Conservation (phyloP, 2,329 filamentous ascomycete genomes). For the Fusarium musae region DNA sequence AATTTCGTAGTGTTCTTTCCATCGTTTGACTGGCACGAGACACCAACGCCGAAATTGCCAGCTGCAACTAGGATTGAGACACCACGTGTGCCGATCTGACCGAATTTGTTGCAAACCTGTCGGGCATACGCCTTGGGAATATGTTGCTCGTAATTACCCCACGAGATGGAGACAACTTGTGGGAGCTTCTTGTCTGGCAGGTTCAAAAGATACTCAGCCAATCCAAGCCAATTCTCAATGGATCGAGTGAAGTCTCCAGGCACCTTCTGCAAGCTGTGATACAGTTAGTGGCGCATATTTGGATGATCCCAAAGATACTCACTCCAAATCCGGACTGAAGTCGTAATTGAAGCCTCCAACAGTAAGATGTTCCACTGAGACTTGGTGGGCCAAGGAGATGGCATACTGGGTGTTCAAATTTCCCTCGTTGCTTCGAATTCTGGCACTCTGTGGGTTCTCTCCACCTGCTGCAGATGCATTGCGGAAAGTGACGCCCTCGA, state of each 20-base stretch:
- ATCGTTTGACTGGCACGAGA: slow-evolving; percentile 52
- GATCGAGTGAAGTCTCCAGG: slow-evolving; percentile 47
- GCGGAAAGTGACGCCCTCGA: slow-evolving; percentile 65
- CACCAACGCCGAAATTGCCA: slow-evolving; percentile 63
- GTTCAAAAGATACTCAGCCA: slow-evolving; percentile 68
- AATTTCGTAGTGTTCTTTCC: slow-evolving; percentile 49
- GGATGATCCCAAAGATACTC: slow-evolving; percentile 3
- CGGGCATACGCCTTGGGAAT: slow-evolving; percentile 68
- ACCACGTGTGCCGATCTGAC: slow-evolving; percentile 72
- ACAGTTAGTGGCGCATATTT: neutral
- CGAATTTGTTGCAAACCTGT: slow-evolving; percentile 65
- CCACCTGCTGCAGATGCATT: slow-evolving; percentile 68
- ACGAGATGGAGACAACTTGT: slow-evolving; percentile 74
- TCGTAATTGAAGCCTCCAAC: slow-evolving; percentile 48
- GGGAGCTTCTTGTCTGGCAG: slow-evolving; percentile 67
- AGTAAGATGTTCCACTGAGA: slow-evolving; percentile 50
- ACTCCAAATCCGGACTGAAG: slow-evolving; percentile 51
- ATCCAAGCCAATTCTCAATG: slow-evolving; percentile 75
- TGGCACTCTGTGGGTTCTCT: slow-evolving; percentile 57
- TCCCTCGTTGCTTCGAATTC: slow-evolving; percentile 47
- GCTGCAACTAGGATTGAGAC: slow-evolving; percentile 73
- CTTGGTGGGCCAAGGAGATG: slow-evolving; percentile 48
- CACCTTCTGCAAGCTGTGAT: slow-evolving; percentile 21
- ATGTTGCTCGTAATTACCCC: slow-evolving; percentile 75
- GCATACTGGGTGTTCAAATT: slow-evolving; percentile 54